A percentile compares a stretch with the other conserved stretches of the same genome.
Conservation (phyloP, 2,329 filamentous ascomycete species). For the Sporothrix phasma region DNA sequence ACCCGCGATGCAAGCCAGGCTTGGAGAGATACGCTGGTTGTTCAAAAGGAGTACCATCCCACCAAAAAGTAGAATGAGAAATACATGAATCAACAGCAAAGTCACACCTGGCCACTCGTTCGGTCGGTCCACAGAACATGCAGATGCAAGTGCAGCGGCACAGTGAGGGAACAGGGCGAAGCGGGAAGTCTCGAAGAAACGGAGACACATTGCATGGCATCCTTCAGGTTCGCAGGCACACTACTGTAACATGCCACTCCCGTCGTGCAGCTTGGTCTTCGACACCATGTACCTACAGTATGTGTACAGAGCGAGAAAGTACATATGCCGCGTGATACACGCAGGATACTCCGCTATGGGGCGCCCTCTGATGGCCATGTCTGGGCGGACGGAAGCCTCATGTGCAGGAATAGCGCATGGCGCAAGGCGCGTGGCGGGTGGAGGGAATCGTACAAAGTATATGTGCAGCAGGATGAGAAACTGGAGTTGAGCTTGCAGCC, state of each 20-base stretch:
- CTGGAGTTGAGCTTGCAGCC: not conserved
- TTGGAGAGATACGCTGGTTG: no score
- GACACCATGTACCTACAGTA: not conserved
- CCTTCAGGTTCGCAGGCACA: slow-evolving; percentile 10
- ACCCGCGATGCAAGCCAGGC: not conserved
- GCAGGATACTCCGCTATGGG: not conserved
- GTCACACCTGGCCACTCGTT: not conserved
- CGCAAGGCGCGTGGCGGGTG: not conserved
- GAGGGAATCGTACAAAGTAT: not conserved
- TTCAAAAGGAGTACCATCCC: not conserved
- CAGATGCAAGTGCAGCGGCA: not conserved
- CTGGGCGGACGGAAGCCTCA: not conserved
- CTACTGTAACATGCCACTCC: slow-evolving; percentile 10
- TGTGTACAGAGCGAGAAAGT: not conserved
- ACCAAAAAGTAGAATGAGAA: not conserved
- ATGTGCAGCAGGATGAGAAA: no score
- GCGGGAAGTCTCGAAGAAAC: not conserved
- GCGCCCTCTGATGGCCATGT: not conserved
- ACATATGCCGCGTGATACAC: no score
- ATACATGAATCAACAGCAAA: not conserved
- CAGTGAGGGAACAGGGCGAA: not conserved
- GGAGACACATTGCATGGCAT: slow-evolving; percentile 6
- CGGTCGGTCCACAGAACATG: not conserved
- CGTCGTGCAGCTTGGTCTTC: not conserved
- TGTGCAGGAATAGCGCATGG: slow-evolving; percentile 1